Base-by-base conservation (phyloP, 179 eudicot species). In the Nepenthes alata region DNA sequence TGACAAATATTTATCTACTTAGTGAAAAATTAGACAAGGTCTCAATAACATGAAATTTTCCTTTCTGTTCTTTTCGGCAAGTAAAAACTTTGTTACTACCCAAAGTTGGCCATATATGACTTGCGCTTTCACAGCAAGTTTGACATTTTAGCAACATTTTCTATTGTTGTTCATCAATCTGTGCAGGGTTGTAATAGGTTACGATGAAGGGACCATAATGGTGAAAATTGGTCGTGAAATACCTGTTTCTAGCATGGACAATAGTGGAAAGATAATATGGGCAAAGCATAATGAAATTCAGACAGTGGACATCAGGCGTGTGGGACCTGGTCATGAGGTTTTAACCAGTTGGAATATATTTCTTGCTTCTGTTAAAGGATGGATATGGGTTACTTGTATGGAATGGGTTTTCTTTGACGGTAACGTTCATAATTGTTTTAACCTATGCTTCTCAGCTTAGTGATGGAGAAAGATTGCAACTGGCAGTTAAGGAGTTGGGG, bases 171-270 rank as follows among this genome's bases (percentile, higher is more conserved):
- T 55, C 39, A 35, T 37, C 49, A 35, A 47, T 35, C 14, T 55
- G 45, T 72, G 60, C 86, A 91, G 98, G 73, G 82, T 89, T 72
- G 91, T 83, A 41, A 84, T 91, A 36, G 98, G 98, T 64, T 91
- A 89, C 68, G 96, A 91, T 77, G 96, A 91, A 80, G 98, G 98
- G 37, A 84, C 91, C 61, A 86, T 89, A 50, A 81, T 91, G 98
- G 91, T 86, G 35, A 91, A 91, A 77, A 71, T 91, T 72, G 98
- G 98, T 41, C 89, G 95, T 51, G 98, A 91, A 67, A 83, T 81
- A 62, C 98, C 98, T 61, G 88, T 87, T 62, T 95, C 96, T 58
- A 91, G 98, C 69, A 91, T 91, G 98, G 98, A 91, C 70, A 91
- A 78, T 49, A 80, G 95, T 70, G 96, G 98, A 52, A 91, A 91